Evolutionary conservation across 2,329 filamentous ascomycete species (phyloP), one percentile per base, ranked within the genome.

Genomic region (Metarhizium rileyi): DNA sequence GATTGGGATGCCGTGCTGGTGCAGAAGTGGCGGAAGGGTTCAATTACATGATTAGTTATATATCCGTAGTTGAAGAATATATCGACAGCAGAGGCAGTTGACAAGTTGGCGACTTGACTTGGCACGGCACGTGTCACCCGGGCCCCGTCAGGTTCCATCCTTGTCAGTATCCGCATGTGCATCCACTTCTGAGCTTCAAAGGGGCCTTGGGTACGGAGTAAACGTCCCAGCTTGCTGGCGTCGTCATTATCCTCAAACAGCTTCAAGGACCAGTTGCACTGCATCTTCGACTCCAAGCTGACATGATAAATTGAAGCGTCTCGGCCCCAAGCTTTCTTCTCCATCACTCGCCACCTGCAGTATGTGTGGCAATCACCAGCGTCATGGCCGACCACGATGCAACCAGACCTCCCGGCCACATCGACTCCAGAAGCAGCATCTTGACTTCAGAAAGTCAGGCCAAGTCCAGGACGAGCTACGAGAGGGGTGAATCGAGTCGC

Each of bases 401-500:
- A 46, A 42, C 53, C 26, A 53, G 50, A 49, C 49, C 51, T 33
- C 46, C 49, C 43, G 53, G 47, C 30, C 44, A 36, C 26, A 40
- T 44, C 44, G 53, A 55, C 45, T 23, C 40, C 23, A n/a, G 35
- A 22, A n/a, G 28, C 23, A 52, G 51, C 18, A 45, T 50, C 9
- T 38, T 49, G 40, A 56, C 54, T 22, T 46, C 52, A 18, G 53
- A 56, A 14, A 50, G 47, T 18, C 49, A 40, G 26, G 43, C 45
- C 4, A 45, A 44, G 26, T 44, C 45, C 5, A 48, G 52, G 25
- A 40, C 45, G 25, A 70, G 68, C 57, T 66, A 70, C 56, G 72
- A 74, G 42, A 67, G 66, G 8, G 71, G 69, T 53, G 72, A 73
- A 56, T 69, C 73, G 48, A 76, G 70, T 38, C 46, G 45, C 42